Percentiles rank a stretch among this genome's conserved stretches.
Evolutionary conservation across 345 rosid genomes (phyloP).

Genomic region (Salix exigua): DNA sequence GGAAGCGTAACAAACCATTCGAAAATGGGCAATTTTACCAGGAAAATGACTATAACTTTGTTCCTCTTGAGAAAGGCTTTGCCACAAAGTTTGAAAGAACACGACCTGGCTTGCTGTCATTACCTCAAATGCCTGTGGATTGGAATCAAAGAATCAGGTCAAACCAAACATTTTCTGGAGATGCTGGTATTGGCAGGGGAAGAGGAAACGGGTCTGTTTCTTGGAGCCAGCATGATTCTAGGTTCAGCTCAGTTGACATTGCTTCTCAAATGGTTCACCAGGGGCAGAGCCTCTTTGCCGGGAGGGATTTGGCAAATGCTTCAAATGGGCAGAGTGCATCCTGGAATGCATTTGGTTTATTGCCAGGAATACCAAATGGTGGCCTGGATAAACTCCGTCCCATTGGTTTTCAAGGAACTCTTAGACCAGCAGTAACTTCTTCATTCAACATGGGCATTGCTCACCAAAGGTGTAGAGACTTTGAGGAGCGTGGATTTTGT

Average conservation of each 20-base stretch:
- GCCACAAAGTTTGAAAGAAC: conserved; percentile 54
- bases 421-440: conserved; percentile 58
- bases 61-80: conserved; percentile 42
- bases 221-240: conserved; percentile 69
- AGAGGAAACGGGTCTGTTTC: conserved; percentile 76
- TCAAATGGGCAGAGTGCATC: conserved; percentile 58
- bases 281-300: conserved; percentile 53
- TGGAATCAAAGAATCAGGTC: conserved; percentile 55
- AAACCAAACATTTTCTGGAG: conserved; percentile 57
- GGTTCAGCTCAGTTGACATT: conserved; percentile 58
- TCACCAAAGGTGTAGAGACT: conserved; percentile 85
- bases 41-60: conserved; percentile 42
- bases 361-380: conserved; percentile 72
- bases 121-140: conserved; percentile 50
- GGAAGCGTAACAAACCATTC: conserved; percentile 56
- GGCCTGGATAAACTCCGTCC: conserved; percentile 72
- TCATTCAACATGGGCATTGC: conserved; percentile 70
- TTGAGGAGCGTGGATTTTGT: conserved; percentile 99
- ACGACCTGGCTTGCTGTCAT: conserved; percentile 43
- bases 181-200: conserved; percentile 68
- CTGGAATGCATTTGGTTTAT: conserved; percentile 79
- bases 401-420: conserved; percentile 64
- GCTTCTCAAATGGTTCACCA: conserved; percentile 73
- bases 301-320: conserved; percentile 66
- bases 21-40: conserved; percentile 60